Percentiles rank a stretch among this genome's conserved stretches.
These are phyloP conservation scores for Lentinula edodes DNA, from an alignment of 768 basidiomycete genomes.

Conservation along the genomic window DNA sequence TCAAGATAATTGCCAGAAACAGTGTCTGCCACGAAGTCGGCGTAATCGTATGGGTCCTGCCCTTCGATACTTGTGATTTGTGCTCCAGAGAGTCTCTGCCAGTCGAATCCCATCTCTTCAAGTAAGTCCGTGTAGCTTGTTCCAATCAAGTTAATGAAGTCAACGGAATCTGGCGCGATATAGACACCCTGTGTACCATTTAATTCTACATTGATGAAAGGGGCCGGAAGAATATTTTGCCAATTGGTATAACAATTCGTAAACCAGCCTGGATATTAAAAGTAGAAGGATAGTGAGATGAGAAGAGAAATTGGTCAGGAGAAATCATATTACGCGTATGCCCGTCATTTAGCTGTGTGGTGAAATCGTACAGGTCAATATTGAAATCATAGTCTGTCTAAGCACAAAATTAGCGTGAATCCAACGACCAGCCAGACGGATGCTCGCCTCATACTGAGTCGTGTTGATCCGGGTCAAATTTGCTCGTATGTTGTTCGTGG, in stretches of 20 bases:
- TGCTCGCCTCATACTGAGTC: conserved; percentile 39
- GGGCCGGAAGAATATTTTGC: conserved; percentile 54
- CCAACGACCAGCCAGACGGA: not conserved
- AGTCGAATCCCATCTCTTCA: conserved; percentile 47
- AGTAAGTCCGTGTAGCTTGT: conserved; percentile 39
- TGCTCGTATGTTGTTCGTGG: conserved; percentile 48
- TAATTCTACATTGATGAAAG: conserved; percentile 44
- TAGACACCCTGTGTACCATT: conserved; percentile 43
- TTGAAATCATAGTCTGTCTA: conserved; percentile 68
- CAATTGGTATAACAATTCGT: conserved; percentile 48
- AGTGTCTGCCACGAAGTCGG: conserved; percentile 49
- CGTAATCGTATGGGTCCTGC: conserved; percentile 45
- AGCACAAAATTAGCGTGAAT: conserved; percentile 1
- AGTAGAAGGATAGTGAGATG: not conserved
- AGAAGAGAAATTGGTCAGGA: not conserved
- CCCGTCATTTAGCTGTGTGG: conserved; percentile 55
- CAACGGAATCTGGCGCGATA: conserved; percentile 50
- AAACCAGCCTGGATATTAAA: conserved; percentile 39
- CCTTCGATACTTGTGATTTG: conserved; percentile 51
- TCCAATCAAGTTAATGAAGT: conserved; percentile 43
- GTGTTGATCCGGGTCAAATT: conserved; percentile 41
- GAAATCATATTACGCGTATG: conserved; percentile 44
- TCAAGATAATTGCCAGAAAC: conserved; percentile 63
- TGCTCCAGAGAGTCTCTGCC: conserved; percentile 57
- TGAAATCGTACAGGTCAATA: conserved; percentile 48